phyloP scores from a whole-genome alignment of 2,329 filamentous ascomycete species.

The Colletotrichum simmondsii region DNA sequence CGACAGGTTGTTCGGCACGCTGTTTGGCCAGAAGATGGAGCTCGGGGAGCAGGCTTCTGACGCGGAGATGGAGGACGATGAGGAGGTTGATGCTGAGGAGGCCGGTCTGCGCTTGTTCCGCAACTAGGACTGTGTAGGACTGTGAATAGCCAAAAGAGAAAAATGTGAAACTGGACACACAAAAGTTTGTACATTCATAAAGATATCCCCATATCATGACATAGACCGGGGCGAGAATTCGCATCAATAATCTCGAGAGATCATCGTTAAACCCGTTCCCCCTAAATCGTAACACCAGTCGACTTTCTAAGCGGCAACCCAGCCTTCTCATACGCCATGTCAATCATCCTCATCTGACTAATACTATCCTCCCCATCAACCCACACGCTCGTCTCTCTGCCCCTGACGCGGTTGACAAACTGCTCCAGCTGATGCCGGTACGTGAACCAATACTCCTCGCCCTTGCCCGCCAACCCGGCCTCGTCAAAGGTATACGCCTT shows the following conservation, averaged over 20 bases:
- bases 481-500: slow-evolving; percentile 50
- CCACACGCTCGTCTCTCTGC: slow-evolving; percentile 50
- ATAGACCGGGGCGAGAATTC: background rate
- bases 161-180: background rate
- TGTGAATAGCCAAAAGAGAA: background rate
- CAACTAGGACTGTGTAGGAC: slow-evolving; percentile 40
- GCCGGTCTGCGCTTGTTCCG: slow-evolving; percentile 65
- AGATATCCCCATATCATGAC: slow-evolving; percentile 26
- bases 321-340: slow-evolving; percentile 56
- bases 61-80: slow-evolving; percentile 59
- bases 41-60: slow-evolving; percentile 65
- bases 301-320: slow-evolving; percentile 32
- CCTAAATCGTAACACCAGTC: slow-evolving; percentile 14
- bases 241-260: no score
- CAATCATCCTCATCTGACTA: slow-evolving; percentile 56
- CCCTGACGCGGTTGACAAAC: slow-evolving; percentile 58
- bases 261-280: no score
- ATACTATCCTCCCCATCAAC: slow-evolving; percentile 54
- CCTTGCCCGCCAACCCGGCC: slow-evolving; percentile 41
- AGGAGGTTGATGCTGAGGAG: slow-evolving; percentile 62
- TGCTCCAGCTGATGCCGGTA: slow-evolving; percentile 60
- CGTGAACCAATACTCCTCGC: slow-evolving; percentile 53
- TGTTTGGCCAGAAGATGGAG: slow-evolving; percentile 77
- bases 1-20: slow-evolving; percentile 79
- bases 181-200: slow-evolving; percentile 9